Conservation (phyloP, 768 basidiomycete genomes). For the Leucogyrophana mollusca region DNA sequence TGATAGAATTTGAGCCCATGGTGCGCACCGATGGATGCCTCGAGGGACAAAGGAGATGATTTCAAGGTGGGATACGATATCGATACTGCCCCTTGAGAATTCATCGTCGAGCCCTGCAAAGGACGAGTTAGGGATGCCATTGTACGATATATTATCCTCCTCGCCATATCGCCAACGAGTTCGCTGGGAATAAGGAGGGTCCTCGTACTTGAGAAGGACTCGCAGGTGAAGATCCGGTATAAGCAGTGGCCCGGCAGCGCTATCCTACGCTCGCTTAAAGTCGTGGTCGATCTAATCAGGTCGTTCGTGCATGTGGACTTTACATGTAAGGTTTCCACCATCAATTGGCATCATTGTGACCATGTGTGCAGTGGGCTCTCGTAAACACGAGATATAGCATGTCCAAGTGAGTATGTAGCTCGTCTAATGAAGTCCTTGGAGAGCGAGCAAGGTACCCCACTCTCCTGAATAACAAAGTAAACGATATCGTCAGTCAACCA, state of each 20-base stretch:
- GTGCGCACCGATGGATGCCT: conserved; percentile 58
- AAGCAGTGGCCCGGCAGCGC: too few relatives aligned
- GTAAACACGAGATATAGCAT: too few relatives aligned
- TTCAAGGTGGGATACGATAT: conserved; percentile 63
- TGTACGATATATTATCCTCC: conserved; percentile 5
- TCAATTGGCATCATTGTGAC: too few relatives aligned
- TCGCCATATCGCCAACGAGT: conserved; percentile 12
- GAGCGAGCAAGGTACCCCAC: too few relatives aligned
- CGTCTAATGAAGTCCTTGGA: too few relatives aligned
- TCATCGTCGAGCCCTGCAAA: conserved; percentile 17
- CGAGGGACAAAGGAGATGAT: conserved; percentile 50
- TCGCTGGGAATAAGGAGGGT: not conserved
- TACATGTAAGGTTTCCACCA: too few relatives aligned
- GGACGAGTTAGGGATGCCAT: conserved; percentile 2
- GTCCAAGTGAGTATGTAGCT: too few relatives aligned
- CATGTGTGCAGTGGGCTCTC: too few relatives aligned
- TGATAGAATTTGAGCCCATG: not conserved
- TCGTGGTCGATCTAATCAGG: too few relatives aligned
- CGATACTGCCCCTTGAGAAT: conserved; percentile 33
- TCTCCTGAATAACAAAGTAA: not conserved
- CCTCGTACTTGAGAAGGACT: not conserved
- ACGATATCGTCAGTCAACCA: conserved; percentile 2
- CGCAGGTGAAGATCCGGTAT: too few relatives aligned
- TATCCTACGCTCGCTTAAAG: too few relatives aligned
- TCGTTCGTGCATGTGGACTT: too few relatives aligned